These are phyloP conservation scores for Tagetes patula DNA, from an alignment of 129 eudicot species.

Conservation along the genomic window DNA sequence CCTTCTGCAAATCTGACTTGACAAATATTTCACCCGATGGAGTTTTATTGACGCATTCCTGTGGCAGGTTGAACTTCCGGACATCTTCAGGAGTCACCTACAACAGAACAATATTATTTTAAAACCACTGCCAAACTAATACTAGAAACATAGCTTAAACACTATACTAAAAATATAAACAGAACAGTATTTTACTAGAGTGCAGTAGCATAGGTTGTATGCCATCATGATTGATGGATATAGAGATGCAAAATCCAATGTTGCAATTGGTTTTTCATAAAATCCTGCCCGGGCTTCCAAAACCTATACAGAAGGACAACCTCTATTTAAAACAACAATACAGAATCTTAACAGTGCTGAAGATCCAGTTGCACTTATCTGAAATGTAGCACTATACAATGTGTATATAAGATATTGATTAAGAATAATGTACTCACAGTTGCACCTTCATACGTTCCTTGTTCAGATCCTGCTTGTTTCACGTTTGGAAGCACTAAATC, in stretches of 20 bases:
- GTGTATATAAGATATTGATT: constrained; percentile 8
- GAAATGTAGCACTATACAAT: not conserved
- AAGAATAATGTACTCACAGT: constrained; percentile 63
- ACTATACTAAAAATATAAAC: not conserved
- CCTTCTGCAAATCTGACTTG: constrained; percentile 89
- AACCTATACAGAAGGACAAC: constrained; percentile 52
- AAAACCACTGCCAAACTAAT: constrained; percentile 4
- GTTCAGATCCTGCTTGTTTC: constrained; percentile 92
- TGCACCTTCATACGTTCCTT: constrained; percentile 99
- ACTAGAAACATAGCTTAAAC: constrained; percentile 17
- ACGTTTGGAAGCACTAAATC: constrained; percentile 82
- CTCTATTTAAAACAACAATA: not conserved
- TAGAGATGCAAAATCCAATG: constrained; percentile 95
- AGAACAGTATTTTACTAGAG: constrained; percentile 52
- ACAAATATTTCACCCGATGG: constrained; percentile 99
- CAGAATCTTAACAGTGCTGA: not conserved
- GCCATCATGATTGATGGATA: constrained; percentile 99
- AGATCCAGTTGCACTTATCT: not conserved
- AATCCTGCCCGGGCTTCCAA: constrained; percentile 91
- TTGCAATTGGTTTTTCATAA: constrained; percentile 97
- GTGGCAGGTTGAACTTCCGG: constrained; percentile 78
- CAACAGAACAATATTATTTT: constrained; percentile 9
- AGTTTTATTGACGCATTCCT: constrained; percentile 78
- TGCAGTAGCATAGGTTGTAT: constrained; percentile 94
- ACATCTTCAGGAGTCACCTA: constrained; percentile 89